Evolutionary conservation across 257 asterid genomes (phyloP).

Genomic region (Capsicum pubescens): DNA sequence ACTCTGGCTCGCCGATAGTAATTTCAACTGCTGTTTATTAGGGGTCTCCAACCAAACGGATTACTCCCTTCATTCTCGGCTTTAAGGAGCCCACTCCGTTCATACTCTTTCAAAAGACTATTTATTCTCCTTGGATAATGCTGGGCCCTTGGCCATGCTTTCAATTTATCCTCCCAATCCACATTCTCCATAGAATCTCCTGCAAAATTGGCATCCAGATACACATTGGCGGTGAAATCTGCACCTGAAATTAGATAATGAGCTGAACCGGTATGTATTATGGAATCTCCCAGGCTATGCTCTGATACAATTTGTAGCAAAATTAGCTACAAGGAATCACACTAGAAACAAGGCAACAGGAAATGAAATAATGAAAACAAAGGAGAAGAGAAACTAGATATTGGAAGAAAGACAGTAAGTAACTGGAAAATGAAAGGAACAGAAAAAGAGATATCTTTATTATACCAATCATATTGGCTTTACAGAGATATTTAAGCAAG

Average conservation of each 20-base stretch:
- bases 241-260: neutral
- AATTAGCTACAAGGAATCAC: neutral
- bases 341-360: neutral
- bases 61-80: neutral
- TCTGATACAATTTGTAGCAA: neutral
- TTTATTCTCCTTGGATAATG: neutral
- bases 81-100: neutral
- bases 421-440: conserved; percentile 3
- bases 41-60: neutral
- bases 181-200: neutral
- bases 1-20: neutral
- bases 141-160: neutral
- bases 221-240: neutral
- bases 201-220: neutral
- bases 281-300: neutral
- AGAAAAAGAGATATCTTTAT: neutral
- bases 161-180: neutral
- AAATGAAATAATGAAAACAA: neutral
- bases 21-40: neutral
- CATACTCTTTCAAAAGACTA: neutral
- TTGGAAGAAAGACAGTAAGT: neutral
- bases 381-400: neutral
- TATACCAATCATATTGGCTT: neutral
- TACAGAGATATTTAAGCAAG: neutral
- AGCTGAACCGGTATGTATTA: neutral